Evolutionary conservation across 768 basidiomycete genomes (phyloP), one percentile per base, ranked within the genome.

Genomic region (Boletus edulis): DNA sequence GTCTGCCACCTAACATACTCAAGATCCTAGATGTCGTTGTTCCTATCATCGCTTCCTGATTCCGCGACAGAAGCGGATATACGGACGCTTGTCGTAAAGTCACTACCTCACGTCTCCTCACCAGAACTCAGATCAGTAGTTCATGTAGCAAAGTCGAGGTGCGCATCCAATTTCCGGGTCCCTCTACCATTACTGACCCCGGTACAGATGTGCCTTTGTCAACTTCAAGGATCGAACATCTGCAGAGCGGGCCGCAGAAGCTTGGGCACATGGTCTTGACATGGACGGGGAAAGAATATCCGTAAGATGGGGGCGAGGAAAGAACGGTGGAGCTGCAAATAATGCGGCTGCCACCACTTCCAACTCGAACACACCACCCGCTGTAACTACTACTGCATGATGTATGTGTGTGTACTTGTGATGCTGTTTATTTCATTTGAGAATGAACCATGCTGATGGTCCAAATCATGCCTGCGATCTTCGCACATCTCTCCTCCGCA

Each of bases 221-320:
- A 98, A 98, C 71, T 98, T 98, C 76, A 86, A 81, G 61, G 83
- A 89, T 51, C 81, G 97, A 18, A 65, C 77, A 7, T 77, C 82
- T n/a, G 95, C 97, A 15, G 97, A 99, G 72, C 75, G 77, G 15
- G 94, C 91, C 0, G 95, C 95, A 0, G 83, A 90, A 58, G 86
- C 89, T 11, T 93, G 95, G 84, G 84, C 92, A n/a, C 85, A 86
- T 58, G 94, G 95, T 2, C 75, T 98, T 11, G 95, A 96, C 61
- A 77, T 98, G 24, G 87, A 92, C 29, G 88, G 84, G 1, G 85
- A 87, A 66, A 77, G 76, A 34, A 81, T 89, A 11, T 76, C 80
- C 43, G 81, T 96, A 27, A 91, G 87, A 60, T 99, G 96, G 96
- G 96, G 96, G 4, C 80, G 94, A 55, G 86, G 91, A 64, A 82